Conservation (phyloP, 148 eudicot genomes). For the Diospyros kaki region DNA sequence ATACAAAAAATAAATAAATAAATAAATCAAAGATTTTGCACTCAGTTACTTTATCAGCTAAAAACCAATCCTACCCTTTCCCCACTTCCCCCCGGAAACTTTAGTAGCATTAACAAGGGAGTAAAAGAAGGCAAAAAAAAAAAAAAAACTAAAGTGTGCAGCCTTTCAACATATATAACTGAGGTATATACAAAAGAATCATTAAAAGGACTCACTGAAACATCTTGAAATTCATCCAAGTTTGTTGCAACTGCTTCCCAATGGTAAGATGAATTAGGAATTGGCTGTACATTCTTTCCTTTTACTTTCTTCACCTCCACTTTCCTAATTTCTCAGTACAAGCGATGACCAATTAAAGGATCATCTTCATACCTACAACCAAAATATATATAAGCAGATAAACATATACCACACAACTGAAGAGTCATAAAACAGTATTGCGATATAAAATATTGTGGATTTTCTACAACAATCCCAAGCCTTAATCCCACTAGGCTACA, state of each 20-base stretch:
- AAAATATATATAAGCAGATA: background rate
- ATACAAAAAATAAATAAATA: too few species aligned
- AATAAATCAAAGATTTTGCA: too few species aligned
- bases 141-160: background rate
- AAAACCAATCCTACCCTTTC: too few species aligned
- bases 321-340: slow-evolving; percentile 80
- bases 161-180: background rate
- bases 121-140: background rate
- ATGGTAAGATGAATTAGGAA: slow-evolving; percentile 69
- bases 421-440: background rate
- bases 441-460: background rate
- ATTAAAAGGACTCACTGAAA: slow-evolving; percentile 64
- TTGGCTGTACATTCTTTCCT: slow-evolving; percentile 61
- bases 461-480: background rate
- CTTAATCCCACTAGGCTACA: too few species aligned
- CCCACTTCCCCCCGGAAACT: too few species aligned
- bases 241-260: slow-evolving; percentile 99
- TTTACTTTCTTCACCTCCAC: slow-evolving; percentile 76
- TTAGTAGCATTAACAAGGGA: background rate
- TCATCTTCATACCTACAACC: slow-evolving; percentile 91
- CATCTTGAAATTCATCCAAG: slow-evolving; percentile 88
- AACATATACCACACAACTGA: background rate
- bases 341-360: slow-evolving; percentile 81
- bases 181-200: background rate
- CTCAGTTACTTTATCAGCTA: too few species aligned